Evolutionary conservation across 2,329 filamentous ascomycete genomes (phyloP).

Genomic region (Cladobotryum protrusum): DNA sequence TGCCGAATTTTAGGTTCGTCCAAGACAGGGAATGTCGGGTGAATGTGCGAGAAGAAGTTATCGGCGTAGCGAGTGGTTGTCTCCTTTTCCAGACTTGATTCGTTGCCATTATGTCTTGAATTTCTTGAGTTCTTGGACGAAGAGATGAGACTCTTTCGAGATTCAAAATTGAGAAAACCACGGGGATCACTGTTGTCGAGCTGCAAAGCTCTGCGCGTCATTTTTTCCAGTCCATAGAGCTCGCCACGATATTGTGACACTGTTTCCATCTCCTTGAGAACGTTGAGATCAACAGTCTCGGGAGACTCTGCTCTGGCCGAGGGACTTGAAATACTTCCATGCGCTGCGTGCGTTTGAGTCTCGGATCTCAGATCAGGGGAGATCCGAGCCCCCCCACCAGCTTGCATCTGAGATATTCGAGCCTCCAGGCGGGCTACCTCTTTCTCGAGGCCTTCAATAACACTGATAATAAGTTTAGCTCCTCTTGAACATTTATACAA

Average conservation of each 20-base stretch:
- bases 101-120: not conserved
- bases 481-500: too few species aligned
- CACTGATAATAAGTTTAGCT: not conserved
- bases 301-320: not conserved
- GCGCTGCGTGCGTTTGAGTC: not conserved
- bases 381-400: not conserved
- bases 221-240: conserved; percentile 2
- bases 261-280: conserved; percentile 4
- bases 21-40: conserved; percentile 2
- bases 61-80: not conserved
- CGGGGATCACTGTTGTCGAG: conserved; percentile 6
- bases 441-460: conserved; percentile 1
- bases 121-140: not conserved
- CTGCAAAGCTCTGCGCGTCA: conserved; percentile 1
- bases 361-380: not conserved
- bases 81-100: not conserved
- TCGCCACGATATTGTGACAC: conserved; percentile 2
- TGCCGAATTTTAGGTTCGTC: not conserved
- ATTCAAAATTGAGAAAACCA: not conserved
- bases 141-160: conserved; percentile 1
- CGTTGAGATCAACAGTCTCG: conserved; percentile 2
- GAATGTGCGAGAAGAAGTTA: conserved; percentile 1
- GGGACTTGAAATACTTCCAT: not conserved
- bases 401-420: conserved; percentile 3
- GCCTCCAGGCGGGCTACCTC: conserved; percentile 6